Conservation (phyloP, 495 filamentous ascomycete species). For the Saxophila tyrrhenica region DNA sequence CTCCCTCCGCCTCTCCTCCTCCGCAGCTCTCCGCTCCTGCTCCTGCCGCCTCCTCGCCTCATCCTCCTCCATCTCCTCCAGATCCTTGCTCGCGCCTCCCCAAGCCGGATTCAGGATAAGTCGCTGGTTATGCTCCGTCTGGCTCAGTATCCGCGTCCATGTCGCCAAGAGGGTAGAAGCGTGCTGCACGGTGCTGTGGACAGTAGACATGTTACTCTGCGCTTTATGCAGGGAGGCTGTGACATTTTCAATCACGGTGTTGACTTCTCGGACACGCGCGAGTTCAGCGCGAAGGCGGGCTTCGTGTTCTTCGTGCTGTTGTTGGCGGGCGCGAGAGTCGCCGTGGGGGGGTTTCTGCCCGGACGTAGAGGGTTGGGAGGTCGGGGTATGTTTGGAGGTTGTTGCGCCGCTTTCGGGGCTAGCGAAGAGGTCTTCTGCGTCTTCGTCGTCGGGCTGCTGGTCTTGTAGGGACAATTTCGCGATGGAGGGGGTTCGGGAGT, state of each 20-base stretch:
- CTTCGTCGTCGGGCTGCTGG: slow-evolving; percentile 18
- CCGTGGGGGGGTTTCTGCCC: slow-evolving; percentile 34
- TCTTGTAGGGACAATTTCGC: slow-evolving; percentile 31
- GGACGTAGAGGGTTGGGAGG: slow-evolving; percentile 36
- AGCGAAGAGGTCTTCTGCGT: slow-evolving; percentile 57
- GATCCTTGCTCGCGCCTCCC: slow-evolving; percentile 78
- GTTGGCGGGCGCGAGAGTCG: slow-evolving; percentile 24
- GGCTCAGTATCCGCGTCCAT: slow-evolving; percentile 89
- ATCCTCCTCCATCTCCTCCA: slow-evolving; percentile 73
- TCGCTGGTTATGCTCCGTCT: slow-evolving; percentile 94
- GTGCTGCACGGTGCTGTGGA: slow-evolving; percentile 71
- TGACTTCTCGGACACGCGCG: slow-evolving; percentile 71
- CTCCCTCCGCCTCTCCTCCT: slow-evolving; percentile 64
- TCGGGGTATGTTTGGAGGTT: slow-evolving; percentile 23
- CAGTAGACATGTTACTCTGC: slow-evolving; percentile 85
- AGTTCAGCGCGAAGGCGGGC: slow-evolving; percentile 64
- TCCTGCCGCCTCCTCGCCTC: slow-evolving; percentile 56
- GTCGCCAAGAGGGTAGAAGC: slow-evolving; percentile 92
- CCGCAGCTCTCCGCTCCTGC: slow-evolving; percentile 58
- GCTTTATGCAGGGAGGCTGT: slow-evolving; percentile 69
- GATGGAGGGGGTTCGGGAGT: slow-evolving; percentile 9
- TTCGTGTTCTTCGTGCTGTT: slow-evolving; percentile 62
- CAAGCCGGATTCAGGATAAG: slow-evolving; percentile 78
- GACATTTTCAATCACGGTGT: slow-evolving; percentile 73
- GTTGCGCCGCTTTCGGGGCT: slow-evolving; percentile 46